These are phyloP conservation scores for Tylopilus sp. DNA, from an alignment of 1,284 basidiomycete species.

Conservation along the genomic window DNA sequence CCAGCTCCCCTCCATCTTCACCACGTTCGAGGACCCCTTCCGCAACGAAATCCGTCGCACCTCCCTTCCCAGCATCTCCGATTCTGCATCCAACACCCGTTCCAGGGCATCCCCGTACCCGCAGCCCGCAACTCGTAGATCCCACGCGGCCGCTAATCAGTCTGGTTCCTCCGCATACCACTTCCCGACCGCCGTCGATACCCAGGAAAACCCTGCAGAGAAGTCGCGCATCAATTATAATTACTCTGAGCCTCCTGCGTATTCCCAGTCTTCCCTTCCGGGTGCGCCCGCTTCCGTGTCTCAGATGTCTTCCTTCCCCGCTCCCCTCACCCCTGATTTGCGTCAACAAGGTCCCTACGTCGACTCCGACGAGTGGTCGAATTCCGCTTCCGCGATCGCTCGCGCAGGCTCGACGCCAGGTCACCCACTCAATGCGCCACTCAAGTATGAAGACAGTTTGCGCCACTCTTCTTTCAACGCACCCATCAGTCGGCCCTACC, in stretches of 20 bases:
- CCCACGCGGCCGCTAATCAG: constrained; percentile 41
- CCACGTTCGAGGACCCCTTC: constrained; percentile 60
- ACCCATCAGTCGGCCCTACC: constrained; percentile 42
- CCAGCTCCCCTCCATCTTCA: constrained; percentile 68
- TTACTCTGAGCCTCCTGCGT: constrained; percentile 40
- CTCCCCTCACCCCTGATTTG: constrained; percentile 45
- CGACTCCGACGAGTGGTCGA: constrained; percentile 30
- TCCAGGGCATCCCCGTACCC: constrained; percentile 49
- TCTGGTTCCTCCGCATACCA: constrained; percentile 56
- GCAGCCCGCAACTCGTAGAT: constrained; percentile 42
- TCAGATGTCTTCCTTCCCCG: constrained; percentile 48
- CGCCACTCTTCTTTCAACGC: constrained; percentile 61
- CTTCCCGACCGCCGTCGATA: constrained; percentile 49
- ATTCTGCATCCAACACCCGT: constrained; percentile 40
- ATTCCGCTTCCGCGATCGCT: constrained; percentile 40
- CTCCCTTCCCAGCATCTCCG: constrained; percentile 59
- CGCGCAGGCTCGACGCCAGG: constrained; percentile 57
- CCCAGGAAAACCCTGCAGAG: constrained; percentile 35
- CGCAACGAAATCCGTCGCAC: constrained; percentile 55
- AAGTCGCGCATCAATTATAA: constrained; percentile 41
- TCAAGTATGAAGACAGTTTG: constrained; percentile 63
- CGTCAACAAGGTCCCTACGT: constrained; percentile 29
- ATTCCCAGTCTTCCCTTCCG: constrained; percentile 43
- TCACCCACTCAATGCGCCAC: constrained; percentile 35
- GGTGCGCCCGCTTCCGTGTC: constrained; percentile 46